Base-by-base conservation (phyloP, 257 asterid species). In the Solanum neorickii region DNA sequence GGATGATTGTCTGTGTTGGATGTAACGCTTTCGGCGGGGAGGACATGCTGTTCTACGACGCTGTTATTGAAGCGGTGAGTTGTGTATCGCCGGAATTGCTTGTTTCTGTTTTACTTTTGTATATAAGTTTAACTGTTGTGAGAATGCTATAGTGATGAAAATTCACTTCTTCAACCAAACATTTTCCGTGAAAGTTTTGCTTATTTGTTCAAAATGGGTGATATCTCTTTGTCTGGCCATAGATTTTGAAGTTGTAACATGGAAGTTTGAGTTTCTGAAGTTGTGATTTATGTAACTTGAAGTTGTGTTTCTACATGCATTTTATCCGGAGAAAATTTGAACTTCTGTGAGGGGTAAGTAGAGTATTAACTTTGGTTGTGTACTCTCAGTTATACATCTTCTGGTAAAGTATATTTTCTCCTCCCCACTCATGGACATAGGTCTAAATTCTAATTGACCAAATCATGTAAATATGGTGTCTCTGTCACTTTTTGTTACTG, bases 1-100 rank as follows among this genome's bases (percentile, higher is more conserved):
- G 95, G 11, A 85, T 86, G 83, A 75, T 69, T 15, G 92, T 93
- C 3, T 94, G 94, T 87, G 97, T 94, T n/a, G 87, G 93, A 13
- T 86, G 87, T 46, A 88, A 88, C 47, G 87, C 89, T 39, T 49
- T 27, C 68, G 31, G 41, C 23, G 33, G 23, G 59, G 92, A 91
- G 37, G 94, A 94, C 65, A 90, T 93, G 82, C 89, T 91, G 74
- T 93, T 87, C 84, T 92, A 83, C 89, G 97, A 94, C 73, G 97
- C 94, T 37, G 88, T 89, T 78, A 87, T 94, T 83, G 95, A 94
- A 10, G 93, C 78, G 33, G 95, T 93, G 91, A 83, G 90, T 70
- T 31, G 5, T 29, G 25, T 41, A 59, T 59, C 65, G 65, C 65
- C 35, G 35, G 35, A 33, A 33, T 33, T 33, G 35, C 35, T 33